A percentile compares a stretch with the other conserved stretches of the same genome.
Evolutionary conservation across 495 filamentous ascomycete genomes (phyloP).

Genomic region (Xylaria castorea): DNA sequence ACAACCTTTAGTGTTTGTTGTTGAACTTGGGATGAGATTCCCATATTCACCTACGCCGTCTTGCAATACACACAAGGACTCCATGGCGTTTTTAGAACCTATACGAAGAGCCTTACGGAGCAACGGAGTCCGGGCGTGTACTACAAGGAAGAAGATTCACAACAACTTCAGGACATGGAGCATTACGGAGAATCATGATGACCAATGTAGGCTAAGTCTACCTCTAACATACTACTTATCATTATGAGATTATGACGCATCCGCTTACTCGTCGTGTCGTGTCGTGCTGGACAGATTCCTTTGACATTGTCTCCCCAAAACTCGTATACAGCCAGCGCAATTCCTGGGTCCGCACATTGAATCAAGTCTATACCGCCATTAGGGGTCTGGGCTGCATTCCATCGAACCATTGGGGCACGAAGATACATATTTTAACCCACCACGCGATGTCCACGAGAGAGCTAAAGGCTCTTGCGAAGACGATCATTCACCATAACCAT

Average conservation of each 20-base stretch:
- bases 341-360: neutral
- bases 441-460: neutral
- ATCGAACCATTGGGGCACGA: neutral
- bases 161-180: conserved; percentile 8
- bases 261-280: neutral
- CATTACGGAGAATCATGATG: neutral
- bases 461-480: neutral
- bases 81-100: neutral
- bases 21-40: neutral
- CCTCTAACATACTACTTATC: neutral
- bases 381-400: neutral
- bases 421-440: neutral
- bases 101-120: neutral
- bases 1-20: neutral
- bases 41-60: neutral
- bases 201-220: neutral
- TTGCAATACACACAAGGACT: neutral
- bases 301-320: conserved; percentile 2
- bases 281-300: neutral
- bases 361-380: neutral
- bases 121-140: neutral
- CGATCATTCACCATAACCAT: neutral
- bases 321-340: neutral
- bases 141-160: neutral
- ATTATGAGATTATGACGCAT: neutral